Conservation (phyloP, 257 asterid genomes). For the Salvia splendens region DNA sequence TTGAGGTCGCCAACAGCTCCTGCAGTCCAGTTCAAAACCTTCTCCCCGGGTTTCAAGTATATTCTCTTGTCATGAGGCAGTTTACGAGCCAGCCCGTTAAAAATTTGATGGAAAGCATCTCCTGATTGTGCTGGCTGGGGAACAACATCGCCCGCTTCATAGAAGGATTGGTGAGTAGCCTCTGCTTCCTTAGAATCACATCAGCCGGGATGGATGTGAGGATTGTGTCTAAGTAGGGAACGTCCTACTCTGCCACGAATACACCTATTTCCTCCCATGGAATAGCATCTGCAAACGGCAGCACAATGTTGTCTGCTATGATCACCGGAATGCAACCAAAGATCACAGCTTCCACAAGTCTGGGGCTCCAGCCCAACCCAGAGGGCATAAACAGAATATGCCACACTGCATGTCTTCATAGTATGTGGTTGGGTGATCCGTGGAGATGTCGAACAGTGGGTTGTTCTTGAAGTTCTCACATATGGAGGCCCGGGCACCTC, state of each 20-base stretch:
- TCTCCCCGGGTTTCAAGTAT: constrained; percentile 41
- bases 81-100: constrained; percentile 67
- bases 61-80: constrained; percentile 43
- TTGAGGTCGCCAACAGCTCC: constrained; percentile 58
- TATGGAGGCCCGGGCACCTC: constrained; percentile 86
- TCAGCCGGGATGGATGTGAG: constrained; percentile 52
- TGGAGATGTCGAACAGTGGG: constrained; percentile 62
- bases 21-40: constrained; percentile 50
- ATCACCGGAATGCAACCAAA: constrained; percentile 88
- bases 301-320: constrained; percentile 79
- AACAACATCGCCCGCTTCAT: constrained; percentile 62
- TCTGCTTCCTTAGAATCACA: constrained; percentile 66
- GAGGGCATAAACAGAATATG: constrained; percentile 80
- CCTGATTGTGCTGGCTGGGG: constrained; percentile 70
- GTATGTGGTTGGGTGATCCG: constrained; percentile 43
- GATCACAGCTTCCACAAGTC: constrained; percentile 80
- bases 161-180: constrained; percentile 55
- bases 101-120: constrained; percentile 78
- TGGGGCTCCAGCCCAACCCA: constrained; percentile 95
- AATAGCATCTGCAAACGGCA: constrained; percentile 70
- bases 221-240: constrained; percentile 53
- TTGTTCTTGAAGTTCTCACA: constrained; percentile 93
- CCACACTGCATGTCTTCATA: constrained; percentile 88
- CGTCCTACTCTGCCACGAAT: constrained; percentile 50
- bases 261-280: constrained; percentile 62